These are phyloP conservation scores for Carex scoparia DNA, from an alignment of 176 grass and related monocot species.

Conservation along the genomic window DNA sequence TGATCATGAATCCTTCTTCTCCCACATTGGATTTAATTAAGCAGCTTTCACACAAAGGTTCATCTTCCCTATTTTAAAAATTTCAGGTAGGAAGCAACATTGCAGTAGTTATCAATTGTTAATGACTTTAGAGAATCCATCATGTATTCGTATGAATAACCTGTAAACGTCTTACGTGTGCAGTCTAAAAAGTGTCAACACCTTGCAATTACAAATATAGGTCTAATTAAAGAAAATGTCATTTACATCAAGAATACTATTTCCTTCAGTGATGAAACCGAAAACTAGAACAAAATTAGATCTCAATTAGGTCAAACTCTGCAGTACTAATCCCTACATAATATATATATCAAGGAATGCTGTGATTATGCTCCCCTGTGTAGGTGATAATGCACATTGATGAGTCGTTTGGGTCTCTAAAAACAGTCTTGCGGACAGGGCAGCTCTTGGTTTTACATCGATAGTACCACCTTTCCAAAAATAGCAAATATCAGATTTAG, in stretches of 20 bases:
- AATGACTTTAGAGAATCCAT: not conserved
- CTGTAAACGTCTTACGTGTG: not conserved
- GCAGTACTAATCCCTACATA: not conserved
- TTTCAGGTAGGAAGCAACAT: no score
- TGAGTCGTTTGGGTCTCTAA: not conserved
- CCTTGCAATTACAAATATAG: not conserved
- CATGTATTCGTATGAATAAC: not conserved
- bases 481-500: not conserved
- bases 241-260: not conserved
- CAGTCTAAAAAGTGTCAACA: not conserved
- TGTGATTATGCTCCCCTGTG: not conserved
- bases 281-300: not conserved
- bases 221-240: not conserved
- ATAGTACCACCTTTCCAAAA: not conserved
- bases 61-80: no score
- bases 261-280: not conserved
- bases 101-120: not conserved
- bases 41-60: no score
- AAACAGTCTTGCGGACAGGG: not conserved
- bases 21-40: no score
- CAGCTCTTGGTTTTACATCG: not conserved
- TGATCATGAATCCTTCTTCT: no score
- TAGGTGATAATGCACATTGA: slow-evolving; percentile 11
- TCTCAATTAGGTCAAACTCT: not conserved
- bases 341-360: not conserved